Evolutionary conservation across 1,284 basidiomycete genomes (phyloP).

Genomic region (Veloporphyrellus conicus): DNA sequence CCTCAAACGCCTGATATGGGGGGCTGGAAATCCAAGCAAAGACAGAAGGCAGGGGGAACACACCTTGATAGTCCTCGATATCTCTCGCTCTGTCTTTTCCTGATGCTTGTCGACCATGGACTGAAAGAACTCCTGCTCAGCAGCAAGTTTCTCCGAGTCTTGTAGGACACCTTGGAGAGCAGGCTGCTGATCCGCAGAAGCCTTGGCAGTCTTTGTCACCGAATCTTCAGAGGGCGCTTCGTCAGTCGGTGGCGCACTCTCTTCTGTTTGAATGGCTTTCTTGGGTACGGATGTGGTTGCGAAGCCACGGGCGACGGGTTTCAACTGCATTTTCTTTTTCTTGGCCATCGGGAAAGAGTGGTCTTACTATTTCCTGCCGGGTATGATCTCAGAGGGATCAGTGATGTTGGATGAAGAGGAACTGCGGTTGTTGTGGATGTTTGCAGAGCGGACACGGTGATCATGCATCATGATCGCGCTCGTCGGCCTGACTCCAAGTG

Average conservation of each 20-base stretch:
- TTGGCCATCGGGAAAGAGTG: conserved; percentile 57
- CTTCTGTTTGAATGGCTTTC: conserved; percentile 50
- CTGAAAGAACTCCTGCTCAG: conserved; percentile 48
- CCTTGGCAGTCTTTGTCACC: conserved; percentile 7
- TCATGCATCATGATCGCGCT: conserved; percentile 1
- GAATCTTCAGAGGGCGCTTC: conserved; percentile 7
- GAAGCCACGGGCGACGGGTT: conserved; percentile 73
- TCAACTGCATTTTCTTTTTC: conserved; percentile 82
- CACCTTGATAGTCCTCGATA: conserved; percentile 58
- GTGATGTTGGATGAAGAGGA: background rate
- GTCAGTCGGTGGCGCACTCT: conserved; percentile 14
- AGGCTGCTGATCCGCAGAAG: conserved; percentile 1
- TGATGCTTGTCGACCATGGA: conserved; percentile 76
- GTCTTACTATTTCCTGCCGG: background rate
- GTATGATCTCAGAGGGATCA: background rate
- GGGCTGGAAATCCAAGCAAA: conserved; percentile 6
- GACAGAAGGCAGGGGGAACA: conserved; percentile 2
- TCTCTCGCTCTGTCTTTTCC: conserved; percentile 87
- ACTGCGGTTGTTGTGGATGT: background rate
- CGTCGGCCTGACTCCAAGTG: conserved; percentile 2
- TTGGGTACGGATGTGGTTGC: conserved; percentile 87
- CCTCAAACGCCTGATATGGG: conserved; percentile 66
- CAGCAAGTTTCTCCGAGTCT: conserved; percentile 33
- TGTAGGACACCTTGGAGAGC: conserved; percentile 6
- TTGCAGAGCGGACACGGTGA: background rate